These are phyloP conservation scores for Kwoniella sp. DNA, from an alignment of 768 basidiomycete genomes.

Conservation along the genomic window DNA sequence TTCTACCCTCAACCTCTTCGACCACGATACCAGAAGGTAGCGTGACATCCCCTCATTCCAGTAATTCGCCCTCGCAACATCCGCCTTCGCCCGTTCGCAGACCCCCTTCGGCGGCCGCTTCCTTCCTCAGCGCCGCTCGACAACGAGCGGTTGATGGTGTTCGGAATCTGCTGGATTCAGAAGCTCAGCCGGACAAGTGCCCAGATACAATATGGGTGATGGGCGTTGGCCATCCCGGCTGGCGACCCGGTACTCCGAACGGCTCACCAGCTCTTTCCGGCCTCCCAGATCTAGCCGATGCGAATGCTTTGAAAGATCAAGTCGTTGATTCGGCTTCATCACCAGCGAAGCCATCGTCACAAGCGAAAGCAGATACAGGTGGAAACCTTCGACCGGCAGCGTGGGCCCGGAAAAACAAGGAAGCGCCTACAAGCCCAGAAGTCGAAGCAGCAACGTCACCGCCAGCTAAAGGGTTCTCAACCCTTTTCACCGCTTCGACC, in stretches of 20 bases:
- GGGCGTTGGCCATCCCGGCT: slow-evolving; percentile 62
- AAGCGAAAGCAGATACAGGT: slow-evolving; percentile 1
- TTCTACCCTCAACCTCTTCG: slow-evolving; percentile 29
- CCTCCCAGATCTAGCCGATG: slow-evolving; percentile 15
- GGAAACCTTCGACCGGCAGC: slow-evolving; percentile 21
- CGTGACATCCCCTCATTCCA: slow-evolving; percentile 7
- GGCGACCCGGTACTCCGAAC: slow-evolving; percentile 33
- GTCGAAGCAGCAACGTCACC: slow-evolving; percentile 17
- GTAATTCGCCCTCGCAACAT: slow-evolving; percentile 4
- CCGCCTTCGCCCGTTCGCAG: slow-evolving; percentile 40
- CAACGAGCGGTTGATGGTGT: slow-evolving; percentile 53
- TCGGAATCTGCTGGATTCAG: slow-evolving; percentile 84
- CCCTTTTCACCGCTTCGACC: slow-evolving; percentile 36
- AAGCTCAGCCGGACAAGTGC: slow-evolving; percentile 77
- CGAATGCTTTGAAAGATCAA: too few relatives aligned
- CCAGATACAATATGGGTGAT: slow-evolving; percentile 82
- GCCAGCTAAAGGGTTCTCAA: slow-evolving; percentile 30
- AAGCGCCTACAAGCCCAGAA: slow-evolving; percentile 1
- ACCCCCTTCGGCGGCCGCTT: slow-evolving; percentile 36
- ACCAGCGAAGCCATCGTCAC: slow-evolving; percentile 9
- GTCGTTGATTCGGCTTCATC: slow-evolving; percentile 27
- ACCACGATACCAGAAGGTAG: slow-evolving; percentile 11
- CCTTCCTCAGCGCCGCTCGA: slow-evolving; percentile 42
- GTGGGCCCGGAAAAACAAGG: slow-evolving; percentile 23
- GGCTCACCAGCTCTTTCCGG: slow-evolving; percentile 9